Conservation (phyloP, 768 basidiomycete genomes). For the Crepidotus variabilis region DNA sequence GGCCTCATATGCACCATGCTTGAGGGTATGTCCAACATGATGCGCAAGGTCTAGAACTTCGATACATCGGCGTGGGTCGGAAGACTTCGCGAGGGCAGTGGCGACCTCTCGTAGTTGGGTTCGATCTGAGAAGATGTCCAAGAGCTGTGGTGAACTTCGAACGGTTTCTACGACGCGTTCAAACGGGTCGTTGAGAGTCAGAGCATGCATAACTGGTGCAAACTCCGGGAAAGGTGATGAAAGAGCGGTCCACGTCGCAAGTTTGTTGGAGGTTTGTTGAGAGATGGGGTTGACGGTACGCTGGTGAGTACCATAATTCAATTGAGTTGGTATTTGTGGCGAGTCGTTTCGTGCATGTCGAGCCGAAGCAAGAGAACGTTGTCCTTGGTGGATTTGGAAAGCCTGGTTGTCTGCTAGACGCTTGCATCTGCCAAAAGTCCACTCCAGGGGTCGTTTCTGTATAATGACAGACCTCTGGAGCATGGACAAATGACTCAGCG, state of each 20-base stretch:
- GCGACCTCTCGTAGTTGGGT: constrained; percentile 29
- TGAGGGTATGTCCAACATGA: constrained; percentile 44
- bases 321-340: background rate
- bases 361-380: background rate
- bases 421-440: constrained; percentile 19
- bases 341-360: background rate
- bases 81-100: constrained; percentile 27
- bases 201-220: constrained; percentile 9
- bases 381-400: background rate
- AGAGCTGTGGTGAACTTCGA: constrained; percentile 15
- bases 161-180: constrained; percentile 16
- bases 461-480: constrained; percentile 58
- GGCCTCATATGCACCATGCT: constrained; percentile 55
- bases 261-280: background rate
- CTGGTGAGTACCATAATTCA: too few species aligned
- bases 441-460: constrained; percentile 50
- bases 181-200: constrained; percentile 8
- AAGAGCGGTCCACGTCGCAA: constrained; percentile 2
- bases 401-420: background rate
- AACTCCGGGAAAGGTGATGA: constrained; percentile 10
- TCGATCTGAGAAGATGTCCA: constrained; percentile 23
- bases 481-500: constrained; percentile 61
- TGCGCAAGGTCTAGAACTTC: constrained; percentile 46
- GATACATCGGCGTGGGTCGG: constrained; percentile 35
- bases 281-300: background rate